Conservation (phyloP, 2,329 filamentous ascomycete genomes). For the Aspergillus bombycis region DNA sequence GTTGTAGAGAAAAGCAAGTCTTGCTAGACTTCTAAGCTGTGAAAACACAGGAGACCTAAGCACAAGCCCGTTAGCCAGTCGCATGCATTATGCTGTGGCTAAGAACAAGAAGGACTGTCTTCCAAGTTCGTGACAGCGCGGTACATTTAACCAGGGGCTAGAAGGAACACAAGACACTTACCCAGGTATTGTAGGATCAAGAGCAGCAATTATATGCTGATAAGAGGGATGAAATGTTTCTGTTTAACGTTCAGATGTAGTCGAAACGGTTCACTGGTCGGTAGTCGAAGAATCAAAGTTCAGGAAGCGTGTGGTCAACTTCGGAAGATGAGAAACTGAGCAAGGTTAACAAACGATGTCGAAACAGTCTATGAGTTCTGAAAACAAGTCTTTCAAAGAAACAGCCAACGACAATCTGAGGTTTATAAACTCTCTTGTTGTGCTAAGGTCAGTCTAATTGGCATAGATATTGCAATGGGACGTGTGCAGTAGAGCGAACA, state of each 20-base stretch:
- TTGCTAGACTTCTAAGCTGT: background rate
- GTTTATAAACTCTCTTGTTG: slow-evolving; percentile 1
- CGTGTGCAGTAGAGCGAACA: background rate
- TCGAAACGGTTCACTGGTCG: background rate
- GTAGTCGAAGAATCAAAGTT: background rate
- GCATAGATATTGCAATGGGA: background rate
- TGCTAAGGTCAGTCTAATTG: background rate
- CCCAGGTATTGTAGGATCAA: background rate
- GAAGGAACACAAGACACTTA: background rate
- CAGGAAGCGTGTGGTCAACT: background rate
- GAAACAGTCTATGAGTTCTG: background rate
- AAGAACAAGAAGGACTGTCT: background rate
- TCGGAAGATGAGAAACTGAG: background rate
- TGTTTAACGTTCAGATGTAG: background rate
- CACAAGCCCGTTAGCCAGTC: background rate
- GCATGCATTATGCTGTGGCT: background rate
- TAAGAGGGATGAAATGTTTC: background rate
- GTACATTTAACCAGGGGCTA: background rate
- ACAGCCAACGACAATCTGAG: background rate
- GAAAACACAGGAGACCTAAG: background rate
- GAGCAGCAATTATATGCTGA: background rate
- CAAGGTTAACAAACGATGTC: background rate
- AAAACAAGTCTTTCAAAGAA: background rate
- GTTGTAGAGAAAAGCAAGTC: slow-evolving; percentile 1
- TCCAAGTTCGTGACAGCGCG: background rate